phyloP scores from a whole-genome alignment of 169 alveolate genomes.

The Cryptosporidium viatorum region DNA sequence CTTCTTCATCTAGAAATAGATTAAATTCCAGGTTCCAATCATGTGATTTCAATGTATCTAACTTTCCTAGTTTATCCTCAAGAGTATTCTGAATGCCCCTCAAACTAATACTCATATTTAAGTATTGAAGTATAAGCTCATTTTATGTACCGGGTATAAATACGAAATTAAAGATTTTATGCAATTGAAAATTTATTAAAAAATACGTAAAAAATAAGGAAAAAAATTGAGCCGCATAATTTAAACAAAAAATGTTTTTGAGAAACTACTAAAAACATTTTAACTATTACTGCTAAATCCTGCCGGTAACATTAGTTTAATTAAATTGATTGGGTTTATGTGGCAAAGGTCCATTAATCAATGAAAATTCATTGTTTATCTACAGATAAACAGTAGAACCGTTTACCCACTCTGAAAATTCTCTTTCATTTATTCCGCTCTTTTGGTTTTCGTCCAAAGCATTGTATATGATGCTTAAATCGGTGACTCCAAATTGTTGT shows the following conservation, averaged over 20 bases:
- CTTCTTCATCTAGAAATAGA: neutral
- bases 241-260: too few relatives aligned
- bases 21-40: constrained; percentile 4
- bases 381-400: constrained; percentile 79
- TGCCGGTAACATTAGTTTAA: neutral
- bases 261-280: neutral
- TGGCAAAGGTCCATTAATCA: neutral
- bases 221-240: neutral
- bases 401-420: constrained; percentile 90
- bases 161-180: neutral
- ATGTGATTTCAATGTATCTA: constrained; percentile 25
- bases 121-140: neutral
- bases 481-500: constrained; percentile 89
- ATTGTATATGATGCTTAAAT: constrained; percentile 87
- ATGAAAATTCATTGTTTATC: neutral
- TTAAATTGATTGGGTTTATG: neutral
- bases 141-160: neutral
- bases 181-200: neutral
- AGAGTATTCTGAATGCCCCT: constrained; percentile 49
- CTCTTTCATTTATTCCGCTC: constrained; percentile 90
- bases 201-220: too few relatives aligned
- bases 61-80: constrained; percentile 26
- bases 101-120: constrained; percentile 23
- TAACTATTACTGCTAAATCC: neutral
- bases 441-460: constrained; percentile 92